Evolutionary conservation across 148 eudicot genomes (phyloP).

Genomic region (Pharnaceum exiguum): DNA sequence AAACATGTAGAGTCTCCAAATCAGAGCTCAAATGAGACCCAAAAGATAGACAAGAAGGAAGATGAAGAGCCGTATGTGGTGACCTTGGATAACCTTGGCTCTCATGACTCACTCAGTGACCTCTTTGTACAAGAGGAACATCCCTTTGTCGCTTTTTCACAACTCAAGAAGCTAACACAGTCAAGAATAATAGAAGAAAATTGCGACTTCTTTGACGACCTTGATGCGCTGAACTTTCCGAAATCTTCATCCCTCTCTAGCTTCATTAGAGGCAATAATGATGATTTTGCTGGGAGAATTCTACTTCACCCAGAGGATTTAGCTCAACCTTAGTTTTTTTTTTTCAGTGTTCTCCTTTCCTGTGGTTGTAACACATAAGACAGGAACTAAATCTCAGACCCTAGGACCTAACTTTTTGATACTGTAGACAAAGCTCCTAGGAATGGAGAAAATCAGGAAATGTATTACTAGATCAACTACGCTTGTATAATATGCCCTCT

Average conservation of each 20-base stretch:
- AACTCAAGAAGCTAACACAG: neutral
- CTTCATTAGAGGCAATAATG: slow-evolving; percentile 29
- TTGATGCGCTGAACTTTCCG: slow-evolving; percentile 42
- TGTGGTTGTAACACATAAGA: too few relatives aligned
- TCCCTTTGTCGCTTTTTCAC: neutral
- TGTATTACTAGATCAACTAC: too few relatives aligned
- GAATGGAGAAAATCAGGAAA: too few relatives aligned
- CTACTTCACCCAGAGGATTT: slow-evolving; percentile 21
- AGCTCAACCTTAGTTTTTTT: neutral
- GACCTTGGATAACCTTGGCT: slow-evolving; percentile 13
- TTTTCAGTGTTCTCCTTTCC: neutral
- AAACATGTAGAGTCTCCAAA: slow-evolving; percentile 1
- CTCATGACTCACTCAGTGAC: slow-evolving; percentile 7
- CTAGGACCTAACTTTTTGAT: too few relatives aligned
- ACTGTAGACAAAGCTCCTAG: too few relatives aligned
- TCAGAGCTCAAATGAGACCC: neutral
- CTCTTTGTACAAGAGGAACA: slow-evolving; percentile 8
- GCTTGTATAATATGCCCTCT: too few relatives aligned
- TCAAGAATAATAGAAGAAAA: slow-evolving; percentile 37
- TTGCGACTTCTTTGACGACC: slow-evolving; percentile 61
- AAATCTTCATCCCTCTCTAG: slow-evolving; percentile 36
- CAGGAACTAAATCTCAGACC: too few relatives aligned
- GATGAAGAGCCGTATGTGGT: slow-evolving; percentile 25
- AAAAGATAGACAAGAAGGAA: slow-evolving; percentile 15
- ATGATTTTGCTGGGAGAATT: slow-evolving; percentile 37